Percentiles rank a stretch among this genome's conserved stretches.
These are phyloP conservation scores for Talaromyces sp. DNA, from an alignment of 2,329 filamentous ascomycete species.

Conservation along the genomic window DNA sequence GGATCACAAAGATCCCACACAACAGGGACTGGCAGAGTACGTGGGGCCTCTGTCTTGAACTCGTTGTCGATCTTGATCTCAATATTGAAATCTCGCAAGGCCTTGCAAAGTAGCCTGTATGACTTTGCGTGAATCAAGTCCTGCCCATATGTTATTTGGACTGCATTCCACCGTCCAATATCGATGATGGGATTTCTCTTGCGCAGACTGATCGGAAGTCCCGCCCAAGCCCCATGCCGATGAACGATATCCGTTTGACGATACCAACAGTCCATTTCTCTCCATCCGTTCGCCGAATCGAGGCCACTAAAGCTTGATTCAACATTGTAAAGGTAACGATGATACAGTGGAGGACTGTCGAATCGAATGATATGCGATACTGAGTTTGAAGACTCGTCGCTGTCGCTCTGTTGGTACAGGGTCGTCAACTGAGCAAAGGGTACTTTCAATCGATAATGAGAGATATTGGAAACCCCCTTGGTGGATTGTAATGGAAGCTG, in stretches of 20 bases:
- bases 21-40: conserved; percentile 5
- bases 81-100: conserved; percentile 70
- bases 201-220: conserved; percentile 42
- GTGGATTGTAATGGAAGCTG: conserved; percentile 24
- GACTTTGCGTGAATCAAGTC: conserved; percentile 23
- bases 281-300: conserved; percentile 46
- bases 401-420: conserved; percentile 29
- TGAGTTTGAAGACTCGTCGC: conserved; percentile 16
- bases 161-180: conserved; percentile 61
- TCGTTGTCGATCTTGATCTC: conserved; percentile 29
- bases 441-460: conserved; percentile 41
- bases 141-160: conserved; percentile 47
- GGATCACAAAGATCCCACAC: conserved; percentile 41
- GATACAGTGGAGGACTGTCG: conserved; percentile 44
- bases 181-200: conserved; percentile 53
- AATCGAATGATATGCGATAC: conserved; percentile 36
- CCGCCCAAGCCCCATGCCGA: conserved; percentile 26
- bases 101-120: conserved; percentile 45
- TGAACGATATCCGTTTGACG: conserved; percentile 60
- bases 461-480: background rate
- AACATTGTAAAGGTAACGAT: conserved; percentile 33
- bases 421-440: conserved; percentile 41
- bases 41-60: conserved; percentile 55
- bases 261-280: conserved; percentile 54
- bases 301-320: conserved; percentile 37